phyloP scores from a whole-genome alignment of 495 filamentous ascomycete genomes.

The Cryomyces antarcticus region DNA sequence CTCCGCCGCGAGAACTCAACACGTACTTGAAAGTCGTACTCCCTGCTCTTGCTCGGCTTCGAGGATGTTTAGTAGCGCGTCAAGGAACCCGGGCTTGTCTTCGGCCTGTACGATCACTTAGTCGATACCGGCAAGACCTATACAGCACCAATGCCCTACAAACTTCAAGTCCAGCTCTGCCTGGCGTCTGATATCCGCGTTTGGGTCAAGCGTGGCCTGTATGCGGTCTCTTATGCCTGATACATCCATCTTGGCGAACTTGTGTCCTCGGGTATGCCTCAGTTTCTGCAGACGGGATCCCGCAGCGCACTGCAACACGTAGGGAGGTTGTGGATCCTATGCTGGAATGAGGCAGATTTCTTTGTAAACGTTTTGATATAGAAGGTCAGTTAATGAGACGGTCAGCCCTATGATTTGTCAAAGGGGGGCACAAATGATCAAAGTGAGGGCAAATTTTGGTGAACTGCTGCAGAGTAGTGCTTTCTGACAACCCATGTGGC shows the following conservation, averaged over 20 bases:
- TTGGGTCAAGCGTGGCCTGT: slow-evolving; percentile 63
- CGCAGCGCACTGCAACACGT: too few relatives aligned
- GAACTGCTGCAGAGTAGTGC: too few relatives aligned
- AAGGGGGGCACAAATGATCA: too few relatives aligned
- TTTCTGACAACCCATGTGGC: too few relatives aligned
- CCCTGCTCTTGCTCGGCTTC: slow-evolving; percentile 67
- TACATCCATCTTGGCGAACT: slow-evolving; percentile 65
- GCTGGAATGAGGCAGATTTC: too few relatives aligned
- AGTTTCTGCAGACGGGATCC: too few relatives aligned
- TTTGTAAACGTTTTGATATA: too few relatives aligned
- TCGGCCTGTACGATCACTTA: slow-evolving; percentile 47
- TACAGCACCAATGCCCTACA: slow-evolving; percentile 36
- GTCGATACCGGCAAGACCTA: neutral
- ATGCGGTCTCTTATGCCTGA: slow-evolving; percentile 70
- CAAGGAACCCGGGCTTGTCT: slow-evolving; percentile 70
- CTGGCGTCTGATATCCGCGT: slow-evolving; percentile 65
- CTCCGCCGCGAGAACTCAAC: neutral
- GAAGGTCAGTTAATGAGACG: too few relatives aligned
- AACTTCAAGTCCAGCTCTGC: slow-evolving; percentile 88
- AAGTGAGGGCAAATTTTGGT: too few relatives aligned
- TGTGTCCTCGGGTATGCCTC: neutral
- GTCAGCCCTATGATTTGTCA: too few relatives aligned
- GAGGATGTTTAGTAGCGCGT: slow-evolving; percentile 76
- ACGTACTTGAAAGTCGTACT: slow-evolving; percentile 71
- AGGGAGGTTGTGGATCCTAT: too few relatives aligned